Percentiles rank a stretch among this genome's conserved stretches.
Evolutionary conservation across 305 asterid species (phyloP).

Genomic region (Solanum aculeatissimum): DNA sequence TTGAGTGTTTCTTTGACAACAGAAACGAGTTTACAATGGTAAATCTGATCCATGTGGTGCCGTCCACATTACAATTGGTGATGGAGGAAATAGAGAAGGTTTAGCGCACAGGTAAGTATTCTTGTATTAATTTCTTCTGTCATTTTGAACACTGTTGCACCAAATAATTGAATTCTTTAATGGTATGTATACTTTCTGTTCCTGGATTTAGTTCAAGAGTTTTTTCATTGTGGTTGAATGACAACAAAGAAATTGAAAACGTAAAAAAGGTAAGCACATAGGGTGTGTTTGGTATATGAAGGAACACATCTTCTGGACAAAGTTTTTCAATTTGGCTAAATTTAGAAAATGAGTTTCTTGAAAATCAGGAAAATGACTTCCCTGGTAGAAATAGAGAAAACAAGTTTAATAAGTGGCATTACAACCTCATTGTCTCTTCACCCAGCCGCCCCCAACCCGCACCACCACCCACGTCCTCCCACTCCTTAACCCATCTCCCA

Average conservation of each 20-base stretch:
- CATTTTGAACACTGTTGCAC: background rate
- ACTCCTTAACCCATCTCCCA: background rate
- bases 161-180: background rate
- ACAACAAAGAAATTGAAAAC: background rate
- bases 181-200: background rate
- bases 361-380: background rate
- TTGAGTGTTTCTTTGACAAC: slow-evolving; percentile 4
- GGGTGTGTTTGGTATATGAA: background rate
- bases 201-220: background rate
- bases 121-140: background rate
- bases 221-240: background rate
- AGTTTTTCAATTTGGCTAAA: background rate
- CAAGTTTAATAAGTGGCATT: background rate
- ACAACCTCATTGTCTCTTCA: background rate
- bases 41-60: slow-evolving; percentile 31
- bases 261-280: background rate
- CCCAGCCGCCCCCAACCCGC: background rate
- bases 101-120: slow-evolving; percentile 29
- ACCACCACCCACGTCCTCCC: background rate
- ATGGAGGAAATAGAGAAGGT: slow-evolving; percentile 52
- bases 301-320: background rate
- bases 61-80: slow-evolving; percentile 46
- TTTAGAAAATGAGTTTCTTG: background rate
- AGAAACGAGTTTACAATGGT: slow-evolving; percentile 34
- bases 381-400: background rate